phyloP scores from a whole-genome alignment of 177 flowering plant species.

The Vitis hybrid region DNA sequence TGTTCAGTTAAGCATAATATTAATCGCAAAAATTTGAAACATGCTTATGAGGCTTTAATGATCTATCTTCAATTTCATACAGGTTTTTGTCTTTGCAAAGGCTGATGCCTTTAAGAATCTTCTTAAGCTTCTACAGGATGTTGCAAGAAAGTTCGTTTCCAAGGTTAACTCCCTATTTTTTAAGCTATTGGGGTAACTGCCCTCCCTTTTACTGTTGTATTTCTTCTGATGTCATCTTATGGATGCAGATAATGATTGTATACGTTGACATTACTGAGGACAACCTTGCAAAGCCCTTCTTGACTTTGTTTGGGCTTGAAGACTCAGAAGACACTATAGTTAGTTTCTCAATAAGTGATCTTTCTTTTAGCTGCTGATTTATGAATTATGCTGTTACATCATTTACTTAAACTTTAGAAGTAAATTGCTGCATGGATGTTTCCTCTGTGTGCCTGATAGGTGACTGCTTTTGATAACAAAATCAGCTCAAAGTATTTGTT shows the following conservation, averaged over 20 bases:
- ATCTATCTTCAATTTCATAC: conserved; percentile 10
- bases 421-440: background rate
- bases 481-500: conserved; percentile 68
- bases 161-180: conserved; percentile 46
- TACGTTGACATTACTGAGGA: conserved; percentile 68
- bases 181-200: background rate
- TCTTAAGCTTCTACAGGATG: conserved; percentile 57
- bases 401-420: conserved; percentile 3
- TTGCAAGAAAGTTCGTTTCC: conserved; percentile 77
- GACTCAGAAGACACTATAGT: conserved; percentile 67
- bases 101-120: conserved; percentile 62
- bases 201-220: background rate
- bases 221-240: conserved; percentile 9
- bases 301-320: conserved; percentile 84
- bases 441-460: conserved; percentile 39
- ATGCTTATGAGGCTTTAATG: conserved; percentile 1
- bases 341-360: conserved; percentile 23
- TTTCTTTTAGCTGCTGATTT: background rate
- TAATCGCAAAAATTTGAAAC: background rate
- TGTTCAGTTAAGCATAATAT: background rate
- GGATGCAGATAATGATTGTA: conserved; percentile 73
- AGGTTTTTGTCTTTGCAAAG: conserved; percentile 76
- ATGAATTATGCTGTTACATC: background rate
- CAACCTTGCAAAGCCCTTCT: conserved; percentile 88
- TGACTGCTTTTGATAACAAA: conserved; percentile 71